Conservation (phyloP, 768 basidiomycete species). For the Cystobasidiopsis lactophilus region DNA sequence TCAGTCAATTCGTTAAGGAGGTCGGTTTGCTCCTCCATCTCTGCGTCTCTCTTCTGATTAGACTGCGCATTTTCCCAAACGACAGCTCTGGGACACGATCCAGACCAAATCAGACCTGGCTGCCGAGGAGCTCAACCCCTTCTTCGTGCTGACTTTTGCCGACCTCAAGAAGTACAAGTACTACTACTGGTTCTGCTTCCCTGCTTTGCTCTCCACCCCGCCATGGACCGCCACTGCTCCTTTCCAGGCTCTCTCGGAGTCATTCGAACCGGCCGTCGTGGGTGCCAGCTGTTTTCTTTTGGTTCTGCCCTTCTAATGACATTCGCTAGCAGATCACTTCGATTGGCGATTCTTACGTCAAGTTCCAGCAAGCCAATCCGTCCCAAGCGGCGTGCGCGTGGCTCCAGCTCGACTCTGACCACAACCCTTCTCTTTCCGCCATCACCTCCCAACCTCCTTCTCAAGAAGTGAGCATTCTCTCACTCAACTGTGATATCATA, state of each 20-base stretch:
- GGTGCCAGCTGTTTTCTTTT: conserved; percentile 24
- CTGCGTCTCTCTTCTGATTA: conserved; percentile 20
- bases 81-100: conserved; percentile 32
- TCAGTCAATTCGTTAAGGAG: conserved; percentile 47
- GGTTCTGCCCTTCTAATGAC: too few relatives aligned
- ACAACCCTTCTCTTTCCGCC: too few relatives aligned
- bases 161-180: conserved; percentile 97
- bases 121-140: conserved; percentile 39
- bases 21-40: conserved; percentile 30
- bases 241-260: not conserved
- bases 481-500: not conserved
- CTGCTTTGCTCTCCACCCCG: conserved; percentile 70
- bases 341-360: too few relatives aligned
- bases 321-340: too few relatives aligned
- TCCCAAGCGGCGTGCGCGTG: too few relatives aligned
- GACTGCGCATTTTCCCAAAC: too few relatives aligned
- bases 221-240: conserved; percentile 48
- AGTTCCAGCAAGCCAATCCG: too few relatives aligned
- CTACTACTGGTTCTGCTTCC: conserved; percentile 96
- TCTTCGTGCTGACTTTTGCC: conserved; percentile 78
- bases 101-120: conserved; percentile 27
- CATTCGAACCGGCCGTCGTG: conserved; percentile 10
- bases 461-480: too few relatives aligned
- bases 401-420: too few relatives aligned
- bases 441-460: too few relatives aligned